These are phyloP conservation scores for Yarrowia sp. DNA, from an alignment of 805 yeast species.

Conservation along the genomic window DNA sequence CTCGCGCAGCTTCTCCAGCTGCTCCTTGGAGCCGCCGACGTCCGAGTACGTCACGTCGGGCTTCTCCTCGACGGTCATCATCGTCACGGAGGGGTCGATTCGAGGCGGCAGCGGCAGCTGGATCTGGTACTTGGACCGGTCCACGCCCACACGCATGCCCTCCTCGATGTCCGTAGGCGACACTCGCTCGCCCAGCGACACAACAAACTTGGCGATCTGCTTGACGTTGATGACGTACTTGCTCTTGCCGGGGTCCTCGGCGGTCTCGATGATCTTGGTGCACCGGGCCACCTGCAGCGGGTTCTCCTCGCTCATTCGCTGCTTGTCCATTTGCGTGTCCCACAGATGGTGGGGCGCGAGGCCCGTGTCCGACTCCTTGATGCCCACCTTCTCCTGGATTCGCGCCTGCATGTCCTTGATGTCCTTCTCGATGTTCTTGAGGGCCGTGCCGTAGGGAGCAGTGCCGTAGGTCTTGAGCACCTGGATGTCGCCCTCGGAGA, in stretches of 20 bases:
- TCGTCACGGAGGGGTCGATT: constrained; percentile 96
- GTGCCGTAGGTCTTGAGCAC: constrained; percentile 96
- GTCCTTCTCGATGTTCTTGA: constrained; percentile 84
- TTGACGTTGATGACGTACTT: constrained; percentile 95
- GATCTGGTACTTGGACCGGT: constrained; percentile 93
- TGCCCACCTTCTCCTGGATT: constrained; percentile 90
- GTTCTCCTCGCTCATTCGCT: constrained; percentile 87
- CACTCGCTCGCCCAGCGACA: constrained; percentile 92
- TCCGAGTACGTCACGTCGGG: constrained; percentile 97
- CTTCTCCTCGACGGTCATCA: constrained; percentile 99
- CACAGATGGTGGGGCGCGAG: constrained; percentile 93
- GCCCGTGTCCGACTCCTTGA: constrained; percentile 90
- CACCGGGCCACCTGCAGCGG: constrained; percentile 98
- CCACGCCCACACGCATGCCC: constrained; percentile 99
- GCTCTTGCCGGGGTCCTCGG: constrained; percentile 71
- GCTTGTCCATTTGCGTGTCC: constrained; percentile 97
- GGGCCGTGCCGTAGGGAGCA: constrained; percentile 85
- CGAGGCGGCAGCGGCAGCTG: constrained; percentile 97
- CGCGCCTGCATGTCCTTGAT: constrained; percentile 77
- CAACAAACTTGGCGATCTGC: constrained; percentile 97
- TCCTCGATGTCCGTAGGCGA: constrained; percentile 99
- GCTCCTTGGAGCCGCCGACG: constrained; percentile 98
- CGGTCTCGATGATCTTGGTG: constrained; percentile 76
- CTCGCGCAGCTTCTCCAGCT: constrained; percentile 92
- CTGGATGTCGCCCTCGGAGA: constrained; percentile 95